phyloP scores from a whole-genome alignment of 2,329 filamentous ascomycete genomes.

The Ophiostoma angusticollis region DNA sequence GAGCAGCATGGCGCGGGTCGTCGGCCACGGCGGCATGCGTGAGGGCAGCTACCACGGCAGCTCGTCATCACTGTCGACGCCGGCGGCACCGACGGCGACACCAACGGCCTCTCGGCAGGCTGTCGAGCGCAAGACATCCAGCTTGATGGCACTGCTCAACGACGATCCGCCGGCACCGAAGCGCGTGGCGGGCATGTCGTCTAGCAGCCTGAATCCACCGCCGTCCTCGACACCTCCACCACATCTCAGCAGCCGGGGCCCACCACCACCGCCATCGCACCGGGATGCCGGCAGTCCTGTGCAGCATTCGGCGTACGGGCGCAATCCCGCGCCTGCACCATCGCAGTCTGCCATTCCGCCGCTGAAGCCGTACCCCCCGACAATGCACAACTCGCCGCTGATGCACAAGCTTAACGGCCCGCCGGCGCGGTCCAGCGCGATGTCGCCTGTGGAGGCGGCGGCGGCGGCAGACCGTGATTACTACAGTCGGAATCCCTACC shows the following conservation, averaged over 20 bases:
- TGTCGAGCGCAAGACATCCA: slow-evolving; percentile 41
- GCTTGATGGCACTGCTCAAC: slow-evolving; percentile 49
- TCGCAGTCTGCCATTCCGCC: slow-evolving; percentile 37
- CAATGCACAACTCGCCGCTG: slow-evolving; percentile 37
- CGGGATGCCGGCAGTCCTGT: slow-evolving; percentile 33
- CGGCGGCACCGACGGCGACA: slow-evolving; percentile 21
- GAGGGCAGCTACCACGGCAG: slow-evolving; percentile 4
- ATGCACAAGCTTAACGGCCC: slow-evolving; percentile 28
- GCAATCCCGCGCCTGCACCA: slow-evolving; percentile 20
- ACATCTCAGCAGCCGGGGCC: slow-evolving; percentile 20
- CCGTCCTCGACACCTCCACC: slow-evolving; percentile 9
- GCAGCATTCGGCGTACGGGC: slow-evolving; percentile 35
- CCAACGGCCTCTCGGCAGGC: slow-evolving; percentile 23
- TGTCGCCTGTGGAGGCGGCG: slow-evolving; percentile 27
- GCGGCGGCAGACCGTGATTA: slow-evolving; percentile 31
- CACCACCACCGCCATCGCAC: slow-evolving; percentile 38
- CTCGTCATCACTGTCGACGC: slow-evolving; percentile 21
- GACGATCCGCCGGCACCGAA: slow-evolving; percentile 43
- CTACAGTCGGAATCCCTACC: slow-evolving; percentile 28
- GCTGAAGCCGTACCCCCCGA: slow-evolving; percentile 33
- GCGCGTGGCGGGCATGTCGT: slow-evolving; percentile 35
- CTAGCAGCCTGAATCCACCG: slow-evolving; percentile 1
- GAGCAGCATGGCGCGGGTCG: slow-evolving; percentile 25
- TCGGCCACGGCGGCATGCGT: slow-evolving; percentile 13
- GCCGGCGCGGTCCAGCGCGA: slow-evolving; percentile 31